Evolutionary conservation across 306 rosid genomes (phyloP), one percentile per base, ranked within the genome.

Genomic region (Crataegus laevigata): DNA sequence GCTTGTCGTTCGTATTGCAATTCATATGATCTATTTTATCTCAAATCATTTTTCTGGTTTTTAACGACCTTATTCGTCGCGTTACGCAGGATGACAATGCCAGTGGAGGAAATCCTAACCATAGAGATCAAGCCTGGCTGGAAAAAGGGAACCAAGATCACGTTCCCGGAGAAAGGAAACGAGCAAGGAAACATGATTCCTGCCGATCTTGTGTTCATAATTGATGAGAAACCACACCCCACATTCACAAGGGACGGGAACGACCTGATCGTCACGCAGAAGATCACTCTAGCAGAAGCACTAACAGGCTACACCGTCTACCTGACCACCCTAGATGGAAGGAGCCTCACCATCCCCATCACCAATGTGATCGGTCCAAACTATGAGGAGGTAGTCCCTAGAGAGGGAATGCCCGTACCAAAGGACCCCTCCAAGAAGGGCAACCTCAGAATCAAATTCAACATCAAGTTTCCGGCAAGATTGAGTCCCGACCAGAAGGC

Each of bases 131-230:
- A 91, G 80, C 98, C 98, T 2, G 98, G 98, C 22, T 94, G 98
- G 98, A 91, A 94, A 75, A 94, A 91, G 79, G 98, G 98, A 62
- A 94, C 98, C 15, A 94, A 94, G 69, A 86, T 94, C 70, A 94
- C 98, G 3, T 94, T 91, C 85, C 93, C 88, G 0, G 96, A 90
- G 86, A 94, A 90, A 79, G 97, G 98, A 60, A 86, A 91, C 50
- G 91, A 89, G 82, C 91, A 85, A 24, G 94, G 85, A 64, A 85
- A 88, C 72, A 79, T 89, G 17, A 82, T 87, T 32, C 88, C 98
- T 11, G 90, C 97, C 4, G 97, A 94, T 82, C 85, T 94, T 17
- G 86, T 88, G 42, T 94, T 94, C 76, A 75, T 91, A 22, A 82
- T 94, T 38, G 96, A 91, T 51, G 98, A 94, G 87, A 94, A 94